These are phyloP conservation scores for Prosopis cineraria DNA, from an alignment of 306 rosid species.

Conservation along the genomic window DNA sequence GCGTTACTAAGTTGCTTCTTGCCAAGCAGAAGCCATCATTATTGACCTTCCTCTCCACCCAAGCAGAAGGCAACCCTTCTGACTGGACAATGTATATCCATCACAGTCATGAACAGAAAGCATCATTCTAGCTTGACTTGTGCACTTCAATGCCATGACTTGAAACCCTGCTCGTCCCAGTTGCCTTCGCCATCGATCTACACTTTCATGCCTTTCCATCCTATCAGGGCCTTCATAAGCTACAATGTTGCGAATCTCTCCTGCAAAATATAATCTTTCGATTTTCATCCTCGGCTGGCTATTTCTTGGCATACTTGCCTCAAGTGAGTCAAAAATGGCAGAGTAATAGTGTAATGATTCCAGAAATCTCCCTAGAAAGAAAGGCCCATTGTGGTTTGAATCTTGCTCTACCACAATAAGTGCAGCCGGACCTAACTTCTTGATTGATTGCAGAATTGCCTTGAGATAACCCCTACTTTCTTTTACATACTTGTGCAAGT, in stretches of 20 bases:
- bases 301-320: conserved; percentile 58
- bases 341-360: conserved; percentile 83
- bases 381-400: conserved; percentile 83
- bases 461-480: conserved; percentile 74
- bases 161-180: conserved; percentile 73
- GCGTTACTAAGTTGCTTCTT: conserved; percentile 45
- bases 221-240: conserved; percentile 64
- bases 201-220: conserved; percentile 73
- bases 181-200: conserved; percentile 77
- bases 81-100: conserved; percentile 62
- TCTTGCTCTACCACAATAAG: conserved; percentile 77
- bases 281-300: conserved; percentile 65
- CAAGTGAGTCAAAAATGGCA: conserved; percentile 75
- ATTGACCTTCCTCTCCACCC: conserved; percentile 80
- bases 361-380: conserved; percentile 77
- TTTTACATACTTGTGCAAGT: conserved; percentile 63
- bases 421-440: conserved; percentile 56
- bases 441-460: conserved; percentile 66
- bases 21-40: conserved; percentile 87
- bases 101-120: conserved; percentile 73
- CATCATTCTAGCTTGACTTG: conserved; percentile 76
- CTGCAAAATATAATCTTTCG: conserved; percentile 61
- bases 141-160: conserved; percentile 64
- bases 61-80: conserved; percentile 72
- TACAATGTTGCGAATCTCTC: conserved; percentile 60